Conservation (phyloP, 805 yeast species). For the Komagataella kurtzmanii region DNA sequence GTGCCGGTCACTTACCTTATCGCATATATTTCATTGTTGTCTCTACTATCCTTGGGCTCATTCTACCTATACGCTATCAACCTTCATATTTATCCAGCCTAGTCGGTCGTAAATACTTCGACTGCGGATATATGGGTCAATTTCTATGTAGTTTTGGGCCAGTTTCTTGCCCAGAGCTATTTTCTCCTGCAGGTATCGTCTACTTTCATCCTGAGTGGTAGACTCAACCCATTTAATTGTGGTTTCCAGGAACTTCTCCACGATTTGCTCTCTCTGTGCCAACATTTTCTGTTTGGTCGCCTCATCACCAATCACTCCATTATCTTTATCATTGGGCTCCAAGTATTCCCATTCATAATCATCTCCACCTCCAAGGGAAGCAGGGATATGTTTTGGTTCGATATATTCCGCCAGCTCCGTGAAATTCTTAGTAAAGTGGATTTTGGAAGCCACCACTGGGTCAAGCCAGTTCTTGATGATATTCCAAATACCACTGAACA, state of each 20-base stretch:
- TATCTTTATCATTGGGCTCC: slow-evolving; percentile 47
- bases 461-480: slow-evolving; percentile 89
- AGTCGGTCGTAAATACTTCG: slow-evolving; percentile 69
- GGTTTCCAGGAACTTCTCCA: slow-evolving; percentile 39
- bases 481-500: slow-evolving; percentile 90
- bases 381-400: slow-evolving; percentile 46
- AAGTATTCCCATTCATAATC: slow-evolving; percentile 42
- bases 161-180: slow-evolving; percentile 36
- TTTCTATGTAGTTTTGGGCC: slow-evolving; percentile 45
- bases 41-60: not conserved
- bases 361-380: slow-evolving; percentile 65
- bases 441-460: slow-evolving; percentile 90
- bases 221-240: slow-evolving; percentile 76
- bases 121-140: slow-evolving; percentile 77
- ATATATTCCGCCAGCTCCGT: slow-evolving; percentile 59
- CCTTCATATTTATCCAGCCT: slow-evolving; percentile 20
- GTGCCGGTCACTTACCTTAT: not conserved
- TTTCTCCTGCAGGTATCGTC: slow-evolving; percentile 37
- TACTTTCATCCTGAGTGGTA: slow-evolving; percentile 33
- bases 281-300: slow-evolving; percentile 30
- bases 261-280: slow-evolving; percentile 31
- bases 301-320: slow-evolving; percentile 29
- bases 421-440: slow-evolving; percentile 61
- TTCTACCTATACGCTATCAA: not conserved
- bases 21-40: not conserved